These are phyloP conservation scores for Eucalyptus shirleyi DNA, from an alignment of 345 rosid genomes.

Conservation along the genomic window DNA sequence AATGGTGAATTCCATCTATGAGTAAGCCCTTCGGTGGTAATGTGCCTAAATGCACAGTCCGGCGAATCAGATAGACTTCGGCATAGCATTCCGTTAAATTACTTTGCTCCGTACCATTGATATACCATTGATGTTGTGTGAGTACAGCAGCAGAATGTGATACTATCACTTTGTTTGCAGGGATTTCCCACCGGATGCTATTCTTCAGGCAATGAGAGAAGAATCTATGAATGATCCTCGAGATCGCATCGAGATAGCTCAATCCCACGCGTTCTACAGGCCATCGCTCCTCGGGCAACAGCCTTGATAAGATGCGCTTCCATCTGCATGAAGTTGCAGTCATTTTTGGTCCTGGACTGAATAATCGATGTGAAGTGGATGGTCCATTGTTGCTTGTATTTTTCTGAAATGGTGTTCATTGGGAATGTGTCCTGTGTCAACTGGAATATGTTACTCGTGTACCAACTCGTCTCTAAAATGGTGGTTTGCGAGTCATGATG, in stretches of 20 bases:
- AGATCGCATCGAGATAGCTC: slow-evolving; percentile 88
- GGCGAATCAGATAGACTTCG: background rate
- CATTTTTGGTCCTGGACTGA: background rate
- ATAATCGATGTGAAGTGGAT: background rate
- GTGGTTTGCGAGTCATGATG: background rate
- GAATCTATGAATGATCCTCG: slow-evolving; percentile 92
- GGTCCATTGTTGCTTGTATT: background rate
- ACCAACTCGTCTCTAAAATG: background rate
- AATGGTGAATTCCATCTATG: background rate
- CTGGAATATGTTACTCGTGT: background rate
- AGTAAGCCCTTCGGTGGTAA: background rate
- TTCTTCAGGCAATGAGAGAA: slow-evolving; percentile 78
- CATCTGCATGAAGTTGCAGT: background rate
- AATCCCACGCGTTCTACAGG: slow-evolving; percentile 78
- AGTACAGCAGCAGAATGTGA: background rate
- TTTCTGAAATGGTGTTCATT: background rate
- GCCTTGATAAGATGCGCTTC: background rate
- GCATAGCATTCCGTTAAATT: background rate
- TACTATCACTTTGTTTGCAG: slow-evolving; percentile 16
- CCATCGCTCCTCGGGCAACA: slow-evolving; percentile 74
- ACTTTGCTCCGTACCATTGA: background rate
- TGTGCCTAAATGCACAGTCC: background rate
- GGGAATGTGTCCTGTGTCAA: background rate
- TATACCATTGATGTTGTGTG: background rate
- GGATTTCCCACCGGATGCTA: slow-evolving; percentile 59